A percentile compares a stretch with the other conserved stretches of the same genome.
These are phyloP conservation scores for Clarkia xantiana DNA, from an alignment of 345 rosid species.

Conservation along the genomic window DNA sequence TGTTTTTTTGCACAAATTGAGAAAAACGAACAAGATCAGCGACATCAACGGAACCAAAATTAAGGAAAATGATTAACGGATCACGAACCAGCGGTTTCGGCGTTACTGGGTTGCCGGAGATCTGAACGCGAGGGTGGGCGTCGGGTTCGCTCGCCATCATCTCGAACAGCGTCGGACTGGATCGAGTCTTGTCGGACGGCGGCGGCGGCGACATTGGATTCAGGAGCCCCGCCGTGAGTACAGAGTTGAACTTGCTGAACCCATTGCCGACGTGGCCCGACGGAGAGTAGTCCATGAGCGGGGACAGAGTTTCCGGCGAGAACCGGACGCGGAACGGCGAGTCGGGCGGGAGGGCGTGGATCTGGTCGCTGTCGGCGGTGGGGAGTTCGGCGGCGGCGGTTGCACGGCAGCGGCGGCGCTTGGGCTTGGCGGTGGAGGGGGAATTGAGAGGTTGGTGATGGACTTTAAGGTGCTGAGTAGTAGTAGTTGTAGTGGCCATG, in stretches of 20 bases:
- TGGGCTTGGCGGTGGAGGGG: slow-evolving; percentile 34
- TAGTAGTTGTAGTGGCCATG: slow-evolving; percentile 11
- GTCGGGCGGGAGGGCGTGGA: slow-evolving; percentile 17
- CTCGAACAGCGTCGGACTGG: slow-evolving; percentile 93
- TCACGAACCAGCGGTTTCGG: slow-evolving; percentile 2
- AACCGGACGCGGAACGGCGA: slow-evolving; percentile 33
- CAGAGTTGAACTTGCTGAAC: slow-evolving; percentile 86
- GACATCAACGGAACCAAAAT: no score
- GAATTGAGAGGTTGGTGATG: slow-evolving; percentile 6
- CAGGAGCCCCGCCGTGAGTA: slow-evolving; percentile 82
- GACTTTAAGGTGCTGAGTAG: slow-evolving; percentile 26
- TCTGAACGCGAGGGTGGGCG: slow-evolving; percentile 11
- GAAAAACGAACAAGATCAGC: no score
- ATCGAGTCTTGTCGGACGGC: slow-evolving; percentile 52
- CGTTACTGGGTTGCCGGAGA: slow-evolving; percentile 10
- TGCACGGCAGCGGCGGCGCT: slow-evolving; percentile 43
- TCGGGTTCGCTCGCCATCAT: slow-evolving; percentile 94
- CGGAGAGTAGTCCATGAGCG: slow-evolving; percentile 45
- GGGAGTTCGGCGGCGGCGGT: slow-evolving; percentile 33
- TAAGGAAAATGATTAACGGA: not conserved
- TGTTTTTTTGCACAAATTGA: no score
- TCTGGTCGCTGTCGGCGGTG: slow-evolving; percentile 14
- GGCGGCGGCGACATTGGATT: slow-evolving; percentile 93
- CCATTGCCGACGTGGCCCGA: slow-evolving; percentile 31
- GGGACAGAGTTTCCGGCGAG: slow-evolving; percentile 16